Conservation (phyloP, 306 rosid genomes). For the Trichosanthes cucumerina region DNA sequence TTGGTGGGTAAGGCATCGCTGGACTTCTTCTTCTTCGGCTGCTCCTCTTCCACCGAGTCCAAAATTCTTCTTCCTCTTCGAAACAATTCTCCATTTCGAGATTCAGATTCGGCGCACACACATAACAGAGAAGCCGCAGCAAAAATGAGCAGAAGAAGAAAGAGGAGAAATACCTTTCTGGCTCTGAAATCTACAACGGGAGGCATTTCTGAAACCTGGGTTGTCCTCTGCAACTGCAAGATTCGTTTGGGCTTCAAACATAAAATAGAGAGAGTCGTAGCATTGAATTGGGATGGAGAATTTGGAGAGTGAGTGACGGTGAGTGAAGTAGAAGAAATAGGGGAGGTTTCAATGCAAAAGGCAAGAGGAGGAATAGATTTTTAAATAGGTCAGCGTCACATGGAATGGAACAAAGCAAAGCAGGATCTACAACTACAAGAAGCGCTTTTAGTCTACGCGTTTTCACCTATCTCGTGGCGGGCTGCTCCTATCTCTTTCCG, state of each 20-base stretch:
- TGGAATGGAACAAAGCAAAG: not conserved
- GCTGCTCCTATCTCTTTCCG: not conserved
- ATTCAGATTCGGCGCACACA: constrained; percentile 28
- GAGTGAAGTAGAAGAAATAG: constrained; percentile 4
- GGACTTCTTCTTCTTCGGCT: constrained; percentile 34
- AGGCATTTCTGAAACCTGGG: constrained; percentile 40
- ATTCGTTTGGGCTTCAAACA: not conserved
- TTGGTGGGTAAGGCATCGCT: constrained; percentile 14
- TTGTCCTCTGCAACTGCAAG: not conserved
- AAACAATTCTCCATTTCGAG: constrained; percentile 12
- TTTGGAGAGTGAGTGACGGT: not conserved
- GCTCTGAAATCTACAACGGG: constrained; percentile 23
- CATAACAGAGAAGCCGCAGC: constrained; percentile 19
- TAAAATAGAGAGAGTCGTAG: not conserved
- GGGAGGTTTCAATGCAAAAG: not conserved
- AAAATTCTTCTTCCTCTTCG: constrained; percentile 31
- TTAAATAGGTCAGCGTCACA: constrained; percentile 12
- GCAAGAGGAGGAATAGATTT: not conserved
- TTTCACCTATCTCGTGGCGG: constrained; percentile 1
- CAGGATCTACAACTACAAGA: not conserved
- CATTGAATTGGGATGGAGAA: not conserved
- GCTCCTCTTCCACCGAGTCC: constrained; percentile 12
- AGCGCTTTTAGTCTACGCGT: constrained; percentile 11
- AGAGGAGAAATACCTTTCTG: constrained; percentile 29
- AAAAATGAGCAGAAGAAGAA: constrained; percentile 16